These are phyloP conservation scores for Paraphoma chrysanthemicola DNA, from an alignment of 2,329 filamentous ascomycete species.

Conservation along the genomic window DNA sequence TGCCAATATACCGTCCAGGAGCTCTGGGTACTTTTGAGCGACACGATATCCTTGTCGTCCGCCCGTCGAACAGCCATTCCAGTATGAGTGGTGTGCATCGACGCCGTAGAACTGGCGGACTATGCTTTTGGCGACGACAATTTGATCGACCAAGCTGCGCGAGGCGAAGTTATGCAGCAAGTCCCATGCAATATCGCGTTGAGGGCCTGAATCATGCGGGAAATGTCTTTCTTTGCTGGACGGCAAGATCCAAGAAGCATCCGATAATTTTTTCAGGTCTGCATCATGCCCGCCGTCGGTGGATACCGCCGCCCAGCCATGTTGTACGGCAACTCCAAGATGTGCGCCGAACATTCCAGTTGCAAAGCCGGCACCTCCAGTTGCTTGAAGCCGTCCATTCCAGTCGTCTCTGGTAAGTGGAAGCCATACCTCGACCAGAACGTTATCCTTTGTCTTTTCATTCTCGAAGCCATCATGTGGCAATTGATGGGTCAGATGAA, in stretches of 20 bases:
- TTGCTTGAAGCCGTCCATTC: conserved; percentile 44
- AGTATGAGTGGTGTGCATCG: conserved; percentile 42
- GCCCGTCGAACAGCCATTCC: conserved; percentile 44
- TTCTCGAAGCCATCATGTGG: neutral
- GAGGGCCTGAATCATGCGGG: neutral
- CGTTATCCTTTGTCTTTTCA: conserved; percentile 17
- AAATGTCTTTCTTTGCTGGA: neutral
- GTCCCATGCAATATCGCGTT: conserved; percentile 29
- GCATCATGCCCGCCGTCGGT: conserved; percentile 42
- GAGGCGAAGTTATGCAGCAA: conserved; percentile 49
- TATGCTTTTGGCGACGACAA: conserved; percentile 43
- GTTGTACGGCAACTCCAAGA: conserved; percentile 31
- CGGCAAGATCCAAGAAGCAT: conserved; percentile 29
- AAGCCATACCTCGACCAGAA: conserved; percentile 40
- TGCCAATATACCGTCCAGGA: conserved; percentile 45
- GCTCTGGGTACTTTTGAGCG: conserved; percentile 41
- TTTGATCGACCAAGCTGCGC: conserved; percentile 45
- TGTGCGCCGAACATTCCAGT: conserved; percentile 35
- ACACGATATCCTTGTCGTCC: conserved; percentile 45
- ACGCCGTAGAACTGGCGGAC: conserved; percentile 43
- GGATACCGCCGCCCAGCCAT: conserved; percentile 41
- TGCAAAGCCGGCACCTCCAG: conserved; percentile 38
- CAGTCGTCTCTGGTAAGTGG: conserved; percentile 30
- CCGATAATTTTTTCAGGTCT: conserved; percentile 1
- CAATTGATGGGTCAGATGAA: conserved; percentile 22